phyloP scores from a whole-genome alignment of 2,329 filamentous ascomycete species.

The Colletotrichum cuscutae region DNA sequence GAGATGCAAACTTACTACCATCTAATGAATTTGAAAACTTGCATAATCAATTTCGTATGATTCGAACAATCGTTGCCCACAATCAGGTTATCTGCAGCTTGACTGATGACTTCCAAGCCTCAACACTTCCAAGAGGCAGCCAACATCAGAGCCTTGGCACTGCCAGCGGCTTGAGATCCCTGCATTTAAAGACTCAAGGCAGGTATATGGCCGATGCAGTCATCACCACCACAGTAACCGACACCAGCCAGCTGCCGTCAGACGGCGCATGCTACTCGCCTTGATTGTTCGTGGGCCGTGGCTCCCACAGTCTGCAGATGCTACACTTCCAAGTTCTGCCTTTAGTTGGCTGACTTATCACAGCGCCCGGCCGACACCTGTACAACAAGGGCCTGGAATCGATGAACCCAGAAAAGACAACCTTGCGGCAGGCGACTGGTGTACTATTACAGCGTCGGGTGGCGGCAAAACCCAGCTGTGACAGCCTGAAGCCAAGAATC shows the following conservation, averaged over 20 bases:
- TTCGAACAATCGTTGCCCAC: rapidly evolving
- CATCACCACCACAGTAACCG: neutral
- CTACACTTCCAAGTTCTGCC: neutral
- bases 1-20: neutral
- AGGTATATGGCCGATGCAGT: constrained; percentile 24
- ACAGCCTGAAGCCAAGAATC: constrained; percentile 11
- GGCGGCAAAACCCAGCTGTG: neutral
- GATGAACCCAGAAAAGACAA: constrained; percentile 2
- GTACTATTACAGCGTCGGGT: neutral
- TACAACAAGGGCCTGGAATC: constrained; percentile 4
- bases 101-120: neutral
- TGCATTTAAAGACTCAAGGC: neutral
- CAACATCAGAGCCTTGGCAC: neutral
- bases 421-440: constrained; percentile 18
- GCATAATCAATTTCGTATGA: too few relatives aligned
- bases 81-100: too few relatives aligned
- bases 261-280: neutral
- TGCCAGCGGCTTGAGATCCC: neutral
- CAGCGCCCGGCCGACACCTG: neutral
- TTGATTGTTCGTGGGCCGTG: neutral
- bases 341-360: neutral
- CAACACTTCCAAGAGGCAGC: neutral
- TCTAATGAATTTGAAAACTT: constrained; percentile 16
- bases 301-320: neutral
- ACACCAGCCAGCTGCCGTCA: neutral